Evolutionary conservation across 345 rosid genomes (phyloP), one percentile per base, ranked within the genome.

Genomic region (Erodium maritimum): DNA sequence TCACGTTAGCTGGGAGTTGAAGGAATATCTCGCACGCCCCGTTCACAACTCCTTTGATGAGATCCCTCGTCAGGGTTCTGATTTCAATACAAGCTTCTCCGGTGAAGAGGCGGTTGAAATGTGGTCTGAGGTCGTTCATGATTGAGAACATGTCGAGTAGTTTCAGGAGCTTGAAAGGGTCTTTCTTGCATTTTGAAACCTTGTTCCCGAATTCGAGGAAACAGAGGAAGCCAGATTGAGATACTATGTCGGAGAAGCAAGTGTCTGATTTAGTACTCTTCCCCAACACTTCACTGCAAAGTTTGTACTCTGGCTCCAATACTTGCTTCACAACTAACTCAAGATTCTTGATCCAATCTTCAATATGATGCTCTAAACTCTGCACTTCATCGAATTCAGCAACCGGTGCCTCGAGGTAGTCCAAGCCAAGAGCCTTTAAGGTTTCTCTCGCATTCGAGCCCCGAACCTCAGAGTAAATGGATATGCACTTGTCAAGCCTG

Each of bases 11-110:
- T 22, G 90, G 77, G 19, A 88, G 72, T 69, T 86, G 93, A 82
- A 77, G 80, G 73, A 88, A 91, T 61, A 91, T 79, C 42, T 82
- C 87, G 52, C 78, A 66, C 3, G 74, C 81, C 10, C 89, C 84
- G 11, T 64, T 62, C 20, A 91, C 82, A 5, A 86, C 84, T 52
- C 78, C 62, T 61, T 61, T 75, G 55, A 86, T 71, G 7, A 91
- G 77, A 63, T 81, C 81, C 58, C 89, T 66, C 0, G 93, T 91
- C 61, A 50, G 60, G 50, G 61, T 65, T 61, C 72, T 88, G 72
- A 91, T 77, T 55, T 84, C 80, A 13, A 33, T 25, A 23, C 87
- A 84, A n/a, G 67, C 65, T 55, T 72, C 67, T 2, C 83, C 82
- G 23, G 70, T 76, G 23, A 91, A 91, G 46, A 88, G 76, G 61